These are phyloP conservation scores for Pythium pyrilobum DNA, from an alignment of 352 stramenopile genomes.

Conservation along the genomic window DNA sequence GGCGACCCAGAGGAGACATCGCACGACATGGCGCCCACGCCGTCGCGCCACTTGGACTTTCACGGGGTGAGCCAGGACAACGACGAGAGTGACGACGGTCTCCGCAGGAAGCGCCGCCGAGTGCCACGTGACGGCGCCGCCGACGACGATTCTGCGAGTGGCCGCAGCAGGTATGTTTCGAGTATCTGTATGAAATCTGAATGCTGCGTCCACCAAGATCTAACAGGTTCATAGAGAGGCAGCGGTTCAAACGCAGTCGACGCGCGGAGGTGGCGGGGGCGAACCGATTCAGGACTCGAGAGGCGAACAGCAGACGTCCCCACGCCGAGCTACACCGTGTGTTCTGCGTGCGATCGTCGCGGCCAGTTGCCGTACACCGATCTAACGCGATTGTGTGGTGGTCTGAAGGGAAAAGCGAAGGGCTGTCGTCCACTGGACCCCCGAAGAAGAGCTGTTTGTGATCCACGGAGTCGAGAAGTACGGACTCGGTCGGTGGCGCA, in stretches of 20 bases:
- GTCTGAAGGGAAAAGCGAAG: too few species aligned
- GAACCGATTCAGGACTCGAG: too few species aligned
- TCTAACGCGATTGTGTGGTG: too few species aligned
- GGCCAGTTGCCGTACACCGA: too few species aligned
- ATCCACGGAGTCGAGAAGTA: conserved; percentile 32
- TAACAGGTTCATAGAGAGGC: not conserved
- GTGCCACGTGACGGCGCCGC: not conserved
- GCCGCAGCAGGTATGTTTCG: too few species aligned
- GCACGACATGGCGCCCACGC: not conserved
- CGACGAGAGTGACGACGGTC: not conserved
- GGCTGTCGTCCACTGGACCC: conserved; percentile 26
- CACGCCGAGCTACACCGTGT: too few species aligned
- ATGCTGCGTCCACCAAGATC: too few species aligned
- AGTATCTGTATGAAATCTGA: too few species aligned
- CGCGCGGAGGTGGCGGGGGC: too few species aligned
- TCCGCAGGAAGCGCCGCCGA: not conserved
- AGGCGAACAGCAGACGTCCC: too few species aligned
- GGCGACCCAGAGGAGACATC: too few species aligned
- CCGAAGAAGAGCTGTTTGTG: conserved; percentile 37
- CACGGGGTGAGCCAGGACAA: conserved; percentile 13
- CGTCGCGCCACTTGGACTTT: conserved; percentile 32
- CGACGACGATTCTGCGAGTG: not conserved
- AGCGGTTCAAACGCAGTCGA: not conserved
- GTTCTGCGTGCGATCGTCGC: too few species aligned
- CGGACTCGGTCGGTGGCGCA: conserved; percentile 39